phyloP scores from a whole-genome alignment of 2,329 filamentous ascomycete species.

The Colletotrichum destructivum region DNA sequence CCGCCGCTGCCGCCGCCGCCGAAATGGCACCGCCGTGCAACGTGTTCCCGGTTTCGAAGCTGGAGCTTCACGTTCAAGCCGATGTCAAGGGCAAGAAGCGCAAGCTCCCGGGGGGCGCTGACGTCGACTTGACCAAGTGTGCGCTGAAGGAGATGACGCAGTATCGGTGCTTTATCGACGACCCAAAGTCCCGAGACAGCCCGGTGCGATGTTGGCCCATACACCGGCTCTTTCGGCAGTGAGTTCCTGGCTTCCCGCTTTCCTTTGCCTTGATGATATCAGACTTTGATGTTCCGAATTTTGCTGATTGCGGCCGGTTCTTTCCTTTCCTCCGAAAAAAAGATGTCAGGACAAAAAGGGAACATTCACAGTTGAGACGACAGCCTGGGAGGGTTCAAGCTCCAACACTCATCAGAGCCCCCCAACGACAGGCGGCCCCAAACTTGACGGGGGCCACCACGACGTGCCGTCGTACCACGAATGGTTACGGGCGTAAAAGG shows the following conservation, averaged over 20 bases:
- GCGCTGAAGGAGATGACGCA: conserved; percentile 72
- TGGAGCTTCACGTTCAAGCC: conserved; percentile 65
- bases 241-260: conserved; percentile 48
- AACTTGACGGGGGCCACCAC: background rate
- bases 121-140: conserved; percentile 69
- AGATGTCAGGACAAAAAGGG: conserved; percentile 73
- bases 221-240: conserved; percentile 74
- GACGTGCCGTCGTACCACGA: conserved; percentile 20
- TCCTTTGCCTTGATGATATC: background rate
- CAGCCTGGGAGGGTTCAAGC: conserved; percentile 68
- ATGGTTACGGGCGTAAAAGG: conserved; percentile 32
- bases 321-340: conserved; percentile 26
- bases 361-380: conserved; percentile 74
- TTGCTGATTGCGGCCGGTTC: background rate
- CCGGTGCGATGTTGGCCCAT: conserved; percentile 70
- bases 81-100: conserved; percentile 66
- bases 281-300: background rate
- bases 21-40: conserved; percentile 72
- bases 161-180: conserved; percentile 71
- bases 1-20: background rate
- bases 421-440: background rate
- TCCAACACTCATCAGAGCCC: background rate
- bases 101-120: conserved; percentile 59
- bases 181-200: conserved; percentile 61
- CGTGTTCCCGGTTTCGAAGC: conserved; percentile 66